Evolutionary conservation across 768 basidiomycete genomes (phyloP).

Genomic region (Terana coerulea): DNA sequence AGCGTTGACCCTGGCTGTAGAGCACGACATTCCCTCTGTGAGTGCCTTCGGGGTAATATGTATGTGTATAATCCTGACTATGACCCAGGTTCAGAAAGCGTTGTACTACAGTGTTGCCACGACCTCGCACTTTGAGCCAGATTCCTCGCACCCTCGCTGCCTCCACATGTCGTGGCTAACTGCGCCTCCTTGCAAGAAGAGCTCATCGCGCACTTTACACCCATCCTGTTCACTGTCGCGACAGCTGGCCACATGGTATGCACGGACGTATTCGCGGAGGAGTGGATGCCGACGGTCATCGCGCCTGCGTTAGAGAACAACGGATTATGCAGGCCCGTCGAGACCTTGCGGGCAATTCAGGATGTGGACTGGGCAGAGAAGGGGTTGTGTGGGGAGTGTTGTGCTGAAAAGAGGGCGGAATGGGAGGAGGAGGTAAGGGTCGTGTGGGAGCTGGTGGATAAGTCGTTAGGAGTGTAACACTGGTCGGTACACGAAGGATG

Average conservation of each 20-base stretch:
- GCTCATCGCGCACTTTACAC: constrained; percentile 67
- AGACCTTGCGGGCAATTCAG: constrained; percentile 59
- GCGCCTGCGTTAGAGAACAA: constrained; percentile 57
- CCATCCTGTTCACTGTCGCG: constrained; percentile 67
- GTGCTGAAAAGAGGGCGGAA: constrained; percentile 55
- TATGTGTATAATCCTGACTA: not conserved
- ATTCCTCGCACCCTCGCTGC: constrained; percentile 13
- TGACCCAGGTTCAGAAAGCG: constrained; percentile 48
- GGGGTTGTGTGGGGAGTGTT: constrained; percentile 59
- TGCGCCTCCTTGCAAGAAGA: constrained; percentile 27
- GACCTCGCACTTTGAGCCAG: constrained; percentile 43
- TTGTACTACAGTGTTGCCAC: constrained; percentile 64
- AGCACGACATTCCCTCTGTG: constrained; percentile 47
- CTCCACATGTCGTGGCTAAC: constrained; percentile 23
- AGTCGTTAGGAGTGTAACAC: constrained; percentile 41
- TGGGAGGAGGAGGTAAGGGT: constrained; percentile 59
- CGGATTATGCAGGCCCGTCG: constrained; percentile 68
- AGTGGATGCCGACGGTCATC: constrained; percentile 71
- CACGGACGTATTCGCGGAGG: constrained; percentile 66
- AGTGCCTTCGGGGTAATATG: constrained; percentile 21
- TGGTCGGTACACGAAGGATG: no score
- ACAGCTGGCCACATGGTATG: constrained; percentile 71
- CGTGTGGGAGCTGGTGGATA: constrained; percentile 60
- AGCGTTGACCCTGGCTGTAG: constrained; percentile 48
- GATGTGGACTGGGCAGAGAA: constrained; percentile 51